Conservation (phyloP, 177 flowering plant species). For the Tripterygium wilfordii region DNA sequence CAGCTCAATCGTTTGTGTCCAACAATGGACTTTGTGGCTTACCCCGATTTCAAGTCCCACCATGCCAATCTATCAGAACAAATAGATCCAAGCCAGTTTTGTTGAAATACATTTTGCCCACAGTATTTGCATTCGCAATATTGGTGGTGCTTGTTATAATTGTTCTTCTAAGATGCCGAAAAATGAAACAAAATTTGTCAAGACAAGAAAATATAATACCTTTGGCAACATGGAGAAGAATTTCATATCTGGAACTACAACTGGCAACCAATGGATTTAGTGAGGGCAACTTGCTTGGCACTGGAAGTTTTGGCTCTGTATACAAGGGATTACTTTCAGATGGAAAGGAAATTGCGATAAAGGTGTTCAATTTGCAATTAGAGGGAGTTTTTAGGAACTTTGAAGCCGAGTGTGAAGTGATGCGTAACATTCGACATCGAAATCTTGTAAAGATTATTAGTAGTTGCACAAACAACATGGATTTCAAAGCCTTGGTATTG, state of each 20-base stretch:
- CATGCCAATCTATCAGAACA: background rate
- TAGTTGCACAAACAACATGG: too few species aligned
- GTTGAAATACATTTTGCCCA: background rate
- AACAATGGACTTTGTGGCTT: slow-evolving; percentile 15
- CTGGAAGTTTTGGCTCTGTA: too few species aligned
- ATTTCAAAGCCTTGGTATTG: too few species aligned
- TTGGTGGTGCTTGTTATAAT: background rate
- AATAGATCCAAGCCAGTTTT: background rate
- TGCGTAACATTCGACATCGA: too few species aligned
- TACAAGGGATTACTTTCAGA: slow-evolving; percentile 13
- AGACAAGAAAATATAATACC: background rate
- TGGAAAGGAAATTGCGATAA: slow-evolving; percentile 9
- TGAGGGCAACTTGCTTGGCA: too few species aligned
- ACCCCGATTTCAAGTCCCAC: too few species aligned
- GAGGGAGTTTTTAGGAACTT: slow-evolving; percentile 10
- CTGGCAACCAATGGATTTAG: slow-evolving; percentile 16
- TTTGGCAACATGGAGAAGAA: slow-evolving; percentile 7
- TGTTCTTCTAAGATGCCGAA: background rate
- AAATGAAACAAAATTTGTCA: background rate
- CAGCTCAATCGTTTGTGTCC: slow-evolving; percentile 8
- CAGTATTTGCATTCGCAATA: background rate
- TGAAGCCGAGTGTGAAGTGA: slow-evolving; percentile 12
- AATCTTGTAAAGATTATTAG: too few species aligned
- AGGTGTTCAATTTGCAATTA: too few species aligned
- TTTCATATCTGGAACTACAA: slow-evolving; percentile 8